These are phyloP conservation scores for Syzygium jambos DNA, from an alignment of 345 rosid species.

Conservation along the genomic window DNA sequence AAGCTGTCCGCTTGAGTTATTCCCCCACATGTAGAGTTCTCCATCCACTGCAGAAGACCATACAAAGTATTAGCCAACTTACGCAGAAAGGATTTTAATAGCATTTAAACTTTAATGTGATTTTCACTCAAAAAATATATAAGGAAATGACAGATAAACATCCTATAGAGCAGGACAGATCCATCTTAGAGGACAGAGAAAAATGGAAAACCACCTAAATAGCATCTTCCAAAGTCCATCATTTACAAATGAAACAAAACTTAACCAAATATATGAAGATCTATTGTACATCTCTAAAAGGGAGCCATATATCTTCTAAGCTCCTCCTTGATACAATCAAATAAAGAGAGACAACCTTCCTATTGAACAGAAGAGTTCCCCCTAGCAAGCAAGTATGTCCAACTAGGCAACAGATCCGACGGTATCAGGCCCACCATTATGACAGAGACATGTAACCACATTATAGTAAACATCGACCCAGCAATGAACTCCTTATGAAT, in stretches of 20 bases:
- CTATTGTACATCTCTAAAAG: not conserved
- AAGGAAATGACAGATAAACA: not conserved
- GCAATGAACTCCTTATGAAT: not conserved
- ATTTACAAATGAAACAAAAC: not conserved
- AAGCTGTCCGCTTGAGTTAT: conserved; percentile 89
- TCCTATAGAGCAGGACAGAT: not conserved
- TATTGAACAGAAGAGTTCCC: not conserved
- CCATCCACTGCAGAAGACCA: conserved; percentile 54
- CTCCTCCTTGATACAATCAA: not conserved
- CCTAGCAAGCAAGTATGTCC: not conserved
- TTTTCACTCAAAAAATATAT: not conserved
- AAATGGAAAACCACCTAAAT: not conserved
- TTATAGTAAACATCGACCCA: not conserved
- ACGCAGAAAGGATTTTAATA: not conserved
- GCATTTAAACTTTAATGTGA: not conserved
- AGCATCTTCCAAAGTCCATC: not conserved
- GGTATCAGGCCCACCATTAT: not conserved
- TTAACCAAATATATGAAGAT: not conserved
- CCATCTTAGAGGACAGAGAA: not conserved
- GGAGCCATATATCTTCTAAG: not conserved
- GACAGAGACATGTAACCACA: not conserved
- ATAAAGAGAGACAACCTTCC: not conserved
- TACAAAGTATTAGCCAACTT: not conserved
- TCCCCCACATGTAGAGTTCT: conserved; percentile 90
- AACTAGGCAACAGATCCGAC: not conserved